Evolutionary conservation across 805 yeast genomes (phyloP).

Genomic region (Metahyphopichia silvanorum): DNA sequence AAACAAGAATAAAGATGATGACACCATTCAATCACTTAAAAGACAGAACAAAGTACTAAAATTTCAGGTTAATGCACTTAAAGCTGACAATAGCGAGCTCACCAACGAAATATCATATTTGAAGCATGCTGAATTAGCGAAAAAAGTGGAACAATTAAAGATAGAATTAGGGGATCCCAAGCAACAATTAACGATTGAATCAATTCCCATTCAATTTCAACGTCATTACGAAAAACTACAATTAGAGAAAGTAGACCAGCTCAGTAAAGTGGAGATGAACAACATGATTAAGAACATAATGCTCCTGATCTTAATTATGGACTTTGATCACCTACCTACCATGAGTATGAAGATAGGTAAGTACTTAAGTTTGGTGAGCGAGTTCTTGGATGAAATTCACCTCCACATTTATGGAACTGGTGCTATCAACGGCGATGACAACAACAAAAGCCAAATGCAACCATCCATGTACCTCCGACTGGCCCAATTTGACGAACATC

Average conservation of each 20-base stretch:
- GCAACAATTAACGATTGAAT: constrained; percentile 11
- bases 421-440: too few species aligned
- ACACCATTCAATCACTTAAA: too few species aligned
- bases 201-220: constrained; percentile 12
- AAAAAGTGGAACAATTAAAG: constrained; percentile 3
- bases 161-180: constrained; percentile 13
- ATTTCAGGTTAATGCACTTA: constrained; percentile 10
- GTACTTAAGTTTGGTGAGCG: constrained; percentile 18
- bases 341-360: constrained; percentile 24
- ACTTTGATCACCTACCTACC: constrained; percentile 21
- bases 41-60: constrained; percentile 11
- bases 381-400: constrained; percentile 34
- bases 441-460: constrained; percentile 9
- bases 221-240: constrained; percentile 23
- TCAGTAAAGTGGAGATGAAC: constrained; percentile 23
- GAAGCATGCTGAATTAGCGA: constrained; percentile 1
- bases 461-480: constrained; percentile 28
- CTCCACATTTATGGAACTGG: constrained; percentile 18
- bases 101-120: constrained; percentile 13
- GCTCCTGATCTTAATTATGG: constrained; percentile 30
- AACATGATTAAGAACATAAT: constrained; percentile 31
- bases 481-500: constrained; percentile 1
- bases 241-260: constrained; percentile 25
- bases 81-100: constrained; percentile 14
- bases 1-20: too few species aligned